A percentile compares a stretch with the other conserved stretches of the same genome.
phyloP scores from a whole-genome alignment of 352 stramenopile genomes.

The Poterioochromonas sp. region DNA sequence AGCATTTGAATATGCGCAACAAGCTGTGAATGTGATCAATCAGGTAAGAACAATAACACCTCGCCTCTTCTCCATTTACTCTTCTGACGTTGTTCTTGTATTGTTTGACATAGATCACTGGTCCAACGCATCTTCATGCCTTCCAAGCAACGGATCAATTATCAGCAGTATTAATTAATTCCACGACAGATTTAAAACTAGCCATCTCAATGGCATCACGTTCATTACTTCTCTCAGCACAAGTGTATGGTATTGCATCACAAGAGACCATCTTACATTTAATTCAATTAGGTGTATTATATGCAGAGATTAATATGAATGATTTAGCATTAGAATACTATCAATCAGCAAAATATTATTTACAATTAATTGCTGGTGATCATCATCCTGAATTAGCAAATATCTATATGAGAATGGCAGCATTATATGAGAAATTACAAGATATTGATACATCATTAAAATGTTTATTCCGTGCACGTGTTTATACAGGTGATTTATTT shows the following conservation, averaged over 20 bases:
- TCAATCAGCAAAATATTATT: not conserved
- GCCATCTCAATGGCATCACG: not conserved
- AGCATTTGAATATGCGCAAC: conserved; percentile 16
- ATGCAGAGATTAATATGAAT: not conserved
- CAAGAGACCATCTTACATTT: conserved; percentile 6
- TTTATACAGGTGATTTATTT: not conserved
- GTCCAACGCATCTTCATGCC: not conserved
- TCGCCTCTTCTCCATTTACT: not conserved
- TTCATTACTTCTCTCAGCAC: not conserved
- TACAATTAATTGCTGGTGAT: not conserved
- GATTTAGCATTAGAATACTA: not conserved
- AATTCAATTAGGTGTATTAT: not conserved
- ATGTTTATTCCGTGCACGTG: not conserved
- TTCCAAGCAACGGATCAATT: conserved; percentile 22
- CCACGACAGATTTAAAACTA: not conserved
- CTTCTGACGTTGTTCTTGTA: not conserved
- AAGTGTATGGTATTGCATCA: conserved; percentile 10
- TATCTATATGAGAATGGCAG: not conserved
- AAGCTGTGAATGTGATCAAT: not conserved
- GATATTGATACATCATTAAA: not conserved
- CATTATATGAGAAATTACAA: not conserved
- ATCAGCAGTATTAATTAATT: not conserved
- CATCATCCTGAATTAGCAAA: not conserved
- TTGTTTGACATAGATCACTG: not conserved
- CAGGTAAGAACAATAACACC: not conserved